Percentiles rank a stretch among this genome's conserved stretches.
These are phyloP conservation scores for Lasiodiplodia citricola DNA, from an alignment of 2,329 filamentous ascomycete species.

Conservation along the genomic window DNA sequence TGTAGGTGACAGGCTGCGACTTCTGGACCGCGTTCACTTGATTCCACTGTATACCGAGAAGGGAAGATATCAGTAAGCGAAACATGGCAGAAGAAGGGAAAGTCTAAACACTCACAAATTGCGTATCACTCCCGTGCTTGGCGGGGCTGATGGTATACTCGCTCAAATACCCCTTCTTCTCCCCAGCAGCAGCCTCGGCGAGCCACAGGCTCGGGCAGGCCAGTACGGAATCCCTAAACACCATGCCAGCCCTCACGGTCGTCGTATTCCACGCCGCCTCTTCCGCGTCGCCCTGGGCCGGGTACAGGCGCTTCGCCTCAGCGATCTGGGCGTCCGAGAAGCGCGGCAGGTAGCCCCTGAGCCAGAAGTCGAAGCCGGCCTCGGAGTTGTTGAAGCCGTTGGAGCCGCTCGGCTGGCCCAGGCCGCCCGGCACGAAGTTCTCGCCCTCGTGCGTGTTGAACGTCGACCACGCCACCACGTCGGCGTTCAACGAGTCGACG, in stretches of 20 bases:
- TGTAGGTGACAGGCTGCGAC: constrained; percentile 59
- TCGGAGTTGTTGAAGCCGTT: constrained; percentile 57
- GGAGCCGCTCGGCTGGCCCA: constrained; percentile 44
- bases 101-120: constrained; percentile 51
- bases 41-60: constrained; percentile 54
- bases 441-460: constrained; percentile 69
- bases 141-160: constrained; percentile 67
- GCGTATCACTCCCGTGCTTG: constrained; percentile 63
- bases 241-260: constrained; percentile 59
- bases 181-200: constrained; percentile 45
- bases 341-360: constrained; percentile 59
- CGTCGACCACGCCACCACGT: constrained; percentile 57
- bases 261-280: constrained; percentile 53
- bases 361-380: constrained; percentile 59
- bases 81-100: neutral
- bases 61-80: constrained; percentile 21
- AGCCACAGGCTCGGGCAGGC: constrained; percentile 67
- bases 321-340: constrained; percentile 50
- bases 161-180: constrained; percentile 56
- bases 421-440: constrained; percentile 62
- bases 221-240: constrained; percentile 64
- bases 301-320: constrained; percentile 55
- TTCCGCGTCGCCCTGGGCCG: constrained; percentile 54
- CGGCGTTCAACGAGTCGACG: constrained; percentile 48
- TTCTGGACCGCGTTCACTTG: constrained; percentile 59